Evolutionary conservation across 2,329 filamentous ascomycete genomes (phyloP), one percentile per base, ranked within the genome.

Genomic region (Nothopassalora personata): DNA sequence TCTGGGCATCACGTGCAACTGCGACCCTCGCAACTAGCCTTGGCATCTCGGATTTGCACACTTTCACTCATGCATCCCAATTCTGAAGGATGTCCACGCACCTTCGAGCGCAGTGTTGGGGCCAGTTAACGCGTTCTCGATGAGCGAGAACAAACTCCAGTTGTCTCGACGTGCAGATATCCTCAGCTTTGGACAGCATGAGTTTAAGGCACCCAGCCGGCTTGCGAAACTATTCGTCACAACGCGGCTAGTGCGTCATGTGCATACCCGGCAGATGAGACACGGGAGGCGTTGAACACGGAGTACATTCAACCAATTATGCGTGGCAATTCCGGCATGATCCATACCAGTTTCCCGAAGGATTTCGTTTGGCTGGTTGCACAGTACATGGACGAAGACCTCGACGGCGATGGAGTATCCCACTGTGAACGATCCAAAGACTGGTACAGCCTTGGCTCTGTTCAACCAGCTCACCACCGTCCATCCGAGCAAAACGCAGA

Each of bases 401-500:
- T 39, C 30, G n/a, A 54, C 28, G 15, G 23, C 34, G 10, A 54
- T 54, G 52, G 34, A 34, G 19, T 46, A 54, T 46, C 52, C 52
- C 4, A 54, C 52, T 23, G 18, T 30, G 8, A 45, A 34, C 1
- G 52, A 54, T 45, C 52, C 52, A 4, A 19, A 34, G 23, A 54
- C 52, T 18, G 52, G 52, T 7, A 45, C 52, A 13, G 4, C 30
- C n/a, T n/a, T 54, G n/a, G 52, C 34, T 11, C 5, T 54, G 52
- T 54, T 54, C 27, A 54, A 54, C 15, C 52, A 54, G 23, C 27
- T 54, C 23, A 45, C 6, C 1, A 23, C 11, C 31, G 27, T 54
- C 4, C 34, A 46, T 54, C 52, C 52, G 1, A 54, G n/a, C 23
- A n/a, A 52, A 58, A 27, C 66, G 67, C 3, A 68, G 62, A 45